These are phyloP conservation scores for Boletus edulis DNA, from an alignment of 768 basidiomycete genomes.

Conservation along the genomic window DNA sequence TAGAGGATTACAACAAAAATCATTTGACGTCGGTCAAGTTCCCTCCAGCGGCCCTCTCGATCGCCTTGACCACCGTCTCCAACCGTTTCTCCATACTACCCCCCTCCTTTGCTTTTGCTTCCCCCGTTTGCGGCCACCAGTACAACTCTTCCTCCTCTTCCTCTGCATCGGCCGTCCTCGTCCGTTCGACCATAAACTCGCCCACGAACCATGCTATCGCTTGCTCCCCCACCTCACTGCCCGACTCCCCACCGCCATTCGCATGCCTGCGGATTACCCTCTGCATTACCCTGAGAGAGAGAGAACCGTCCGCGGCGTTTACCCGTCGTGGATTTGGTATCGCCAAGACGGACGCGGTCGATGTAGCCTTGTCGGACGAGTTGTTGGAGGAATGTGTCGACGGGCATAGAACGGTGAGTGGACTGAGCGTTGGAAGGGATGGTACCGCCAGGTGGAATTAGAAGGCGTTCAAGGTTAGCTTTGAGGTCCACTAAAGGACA, in stretches of 20 bases:
- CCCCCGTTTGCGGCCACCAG: constrained; percentile 4
- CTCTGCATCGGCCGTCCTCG: constrained; percentile 10
- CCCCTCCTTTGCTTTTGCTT: constrained; percentile 15
- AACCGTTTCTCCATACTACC: constrained; percentile 19
- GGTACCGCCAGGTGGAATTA: constrained; percentile 47
- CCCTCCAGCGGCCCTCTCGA: constrained; percentile 46
- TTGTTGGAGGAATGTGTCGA: constrained; percentile 64
- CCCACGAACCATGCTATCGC: constrained; percentile 73
- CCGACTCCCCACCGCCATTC: constrained; percentile 86
- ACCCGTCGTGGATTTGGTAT: constrained; percentile 39
- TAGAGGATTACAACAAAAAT: not conserved
- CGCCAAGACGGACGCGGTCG: constrained; percentile 59
- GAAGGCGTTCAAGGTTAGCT: constrained; percentile 64
- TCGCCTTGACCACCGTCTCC: constrained; percentile 34
- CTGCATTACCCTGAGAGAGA: constrained; percentile 34
- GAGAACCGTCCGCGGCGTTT: constrained; percentile 58
- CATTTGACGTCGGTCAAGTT: constrained; percentile 40
- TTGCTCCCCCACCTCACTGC: constrained; percentile 84
- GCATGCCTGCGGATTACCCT: constrained; percentile 30
- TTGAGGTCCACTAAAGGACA: constrained; percentile 64
- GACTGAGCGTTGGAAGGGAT: constrained; percentile 53
- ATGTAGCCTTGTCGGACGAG: constrained; percentile 76
- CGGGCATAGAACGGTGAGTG: constrained; percentile 47
- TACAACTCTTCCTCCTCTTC: constrained; percentile 17
- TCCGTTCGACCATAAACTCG: constrained; percentile 61